These are phyloP conservation scores for Acidomyces sp. DNA, from an alignment of 495 filamentous ascomycete genomes.

Conservation along the genomic window DNA sequence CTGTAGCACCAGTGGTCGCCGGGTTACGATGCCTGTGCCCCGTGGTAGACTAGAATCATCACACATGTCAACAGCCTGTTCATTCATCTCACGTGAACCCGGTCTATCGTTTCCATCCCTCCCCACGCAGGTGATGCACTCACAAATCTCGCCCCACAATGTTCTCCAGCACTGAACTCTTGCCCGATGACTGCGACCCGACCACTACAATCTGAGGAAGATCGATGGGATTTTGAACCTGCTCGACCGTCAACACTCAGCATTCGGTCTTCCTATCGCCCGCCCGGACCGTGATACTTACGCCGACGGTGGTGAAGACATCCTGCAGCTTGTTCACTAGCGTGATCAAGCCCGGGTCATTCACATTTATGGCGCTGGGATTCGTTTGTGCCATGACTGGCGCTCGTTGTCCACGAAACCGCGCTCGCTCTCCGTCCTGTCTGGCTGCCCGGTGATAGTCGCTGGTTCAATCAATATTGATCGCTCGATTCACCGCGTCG, in stretches of 20 bases:
- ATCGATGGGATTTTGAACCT: conserved; percentile 97
- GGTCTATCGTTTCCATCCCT: too few relatives aligned
- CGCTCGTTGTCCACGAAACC: too few relatives aligned
- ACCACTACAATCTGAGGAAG: conserved; percentile 97
- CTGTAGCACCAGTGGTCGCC: conserved; percentile 91
- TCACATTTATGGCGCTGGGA: conserved; percentile 52
- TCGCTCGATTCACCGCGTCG: too few relatives aligned
- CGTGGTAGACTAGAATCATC: conserved; percentile 62
- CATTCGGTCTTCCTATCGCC: background rate
- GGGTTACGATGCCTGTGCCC: conserved; percentile 94
- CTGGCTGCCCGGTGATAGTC: too few relatives aligned
- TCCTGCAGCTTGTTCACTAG: conserved; percentile 99
- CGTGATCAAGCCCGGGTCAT: conserved; percentile 70
- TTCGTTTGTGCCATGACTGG: conserved; percentile 26
- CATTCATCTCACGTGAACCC: too few relatives aligned
- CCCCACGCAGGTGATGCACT: background rate
- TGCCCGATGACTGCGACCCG: conserved; percentile 96
- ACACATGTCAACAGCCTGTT: conserved; percentile 1
- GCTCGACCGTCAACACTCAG: too few relatives aligned
- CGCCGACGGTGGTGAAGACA: conserved; percentile 96
- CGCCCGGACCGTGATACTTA: conserved; percentile 36
- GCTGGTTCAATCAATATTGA: too few relatives aligned
- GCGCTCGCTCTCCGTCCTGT: too few relatives aligned
- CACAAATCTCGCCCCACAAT: conserved; percentile 99
- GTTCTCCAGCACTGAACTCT: conserved; percentile 99